These are phyloP conservation scores for Bruguiera sexangula DNA, from an alignment of 345 rosid species.

Conservation along the genomic window DNA sequence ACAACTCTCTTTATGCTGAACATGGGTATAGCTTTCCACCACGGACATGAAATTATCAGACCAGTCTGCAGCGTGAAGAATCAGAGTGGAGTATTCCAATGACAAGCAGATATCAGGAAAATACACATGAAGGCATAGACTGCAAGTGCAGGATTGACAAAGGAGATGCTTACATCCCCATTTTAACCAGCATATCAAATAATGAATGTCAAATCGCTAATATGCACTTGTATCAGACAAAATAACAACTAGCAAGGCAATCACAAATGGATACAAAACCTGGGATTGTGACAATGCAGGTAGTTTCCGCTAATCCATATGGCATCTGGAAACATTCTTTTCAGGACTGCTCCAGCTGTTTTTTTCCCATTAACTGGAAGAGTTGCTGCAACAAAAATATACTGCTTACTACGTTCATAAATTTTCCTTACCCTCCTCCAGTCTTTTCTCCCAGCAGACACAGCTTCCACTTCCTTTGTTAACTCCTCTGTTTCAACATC, in stretches of 20 bases:
- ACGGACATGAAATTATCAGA: neutral
- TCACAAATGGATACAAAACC: conserved; percentile 42
- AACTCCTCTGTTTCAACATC: conserved; percentile 29
- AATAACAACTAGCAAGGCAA: conserved; percentile 11
- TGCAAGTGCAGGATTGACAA: neutral
- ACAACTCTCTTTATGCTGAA: neutral
- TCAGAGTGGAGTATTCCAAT: no score
- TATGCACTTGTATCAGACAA: no score
- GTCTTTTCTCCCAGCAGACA: conserved; percentile 38
- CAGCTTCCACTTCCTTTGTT: conserved; percentile 30
- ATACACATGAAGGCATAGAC: neutral
- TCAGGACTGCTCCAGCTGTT: conserved; percentile 88
- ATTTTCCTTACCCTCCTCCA: conserved; percentile 80
- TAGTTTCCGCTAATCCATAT: conserved; percentile 81
- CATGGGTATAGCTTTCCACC: neutral
- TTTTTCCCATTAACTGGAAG: conserved; percentile 90
- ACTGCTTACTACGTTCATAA: conserved; percentile 85
- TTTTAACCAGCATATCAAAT: neutral
- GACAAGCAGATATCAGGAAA: neutral
- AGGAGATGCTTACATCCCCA: neutral
- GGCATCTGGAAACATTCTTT: conserved; percentile 88
- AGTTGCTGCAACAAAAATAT: conserved; percentile 93
- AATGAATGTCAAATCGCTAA: no score
- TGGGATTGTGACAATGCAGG: conserved; percentile 92
- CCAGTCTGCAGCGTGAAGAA: neutral